Conservation (phyloP, 2,329 filamentous ascomycete genomes). For the Ophiostoma angusticollis region DNA sequence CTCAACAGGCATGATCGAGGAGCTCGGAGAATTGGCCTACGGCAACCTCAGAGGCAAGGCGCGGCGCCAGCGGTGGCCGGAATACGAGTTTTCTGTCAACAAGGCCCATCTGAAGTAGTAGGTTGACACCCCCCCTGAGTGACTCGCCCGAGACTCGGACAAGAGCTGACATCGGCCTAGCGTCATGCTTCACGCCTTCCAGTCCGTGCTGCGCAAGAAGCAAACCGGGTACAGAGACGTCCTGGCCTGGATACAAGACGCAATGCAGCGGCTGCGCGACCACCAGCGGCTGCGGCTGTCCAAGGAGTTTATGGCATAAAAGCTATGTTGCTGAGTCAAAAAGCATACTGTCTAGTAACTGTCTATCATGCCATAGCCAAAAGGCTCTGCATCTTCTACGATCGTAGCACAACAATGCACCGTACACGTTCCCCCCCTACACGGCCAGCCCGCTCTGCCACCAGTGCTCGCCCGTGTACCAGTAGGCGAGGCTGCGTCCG, state of each 20-base stretch:
- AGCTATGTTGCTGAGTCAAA: background rate
- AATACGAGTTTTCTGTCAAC: slow-evolving; percentile 46
- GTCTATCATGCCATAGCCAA: no score
- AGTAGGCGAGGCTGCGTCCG: slow-evolving; percentile 35
- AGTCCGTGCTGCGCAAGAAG: slow-evolving; percentile 51
- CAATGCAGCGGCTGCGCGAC: slow-evolving; percentile 26
- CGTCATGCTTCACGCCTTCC: slow-evolving; percentile 59
- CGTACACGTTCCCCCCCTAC: slow-evolving; percentile 7
- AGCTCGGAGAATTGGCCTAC: slow-evolving; percentile 51
- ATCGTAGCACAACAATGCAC: background rate
- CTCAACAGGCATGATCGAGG: slow-evolving; percentile 47
- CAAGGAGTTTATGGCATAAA: background rate
- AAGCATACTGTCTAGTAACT: background rate
- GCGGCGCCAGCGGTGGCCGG: slow-evolving; percentile 31
- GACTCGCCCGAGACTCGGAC: no score
- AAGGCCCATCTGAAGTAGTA: slow-evolving; percentile 49
- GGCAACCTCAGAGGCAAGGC: slow-evolving; percentile 47
- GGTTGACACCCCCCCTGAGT: no score
- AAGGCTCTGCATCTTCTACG: no score
- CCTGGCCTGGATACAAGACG: slow-evolving; percentile 52
- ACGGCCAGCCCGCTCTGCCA: slow-evolving; percentile 34
- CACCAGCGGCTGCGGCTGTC: slow-evolving; percentile 10
- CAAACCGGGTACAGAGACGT: slow-evolving; percentile 56
- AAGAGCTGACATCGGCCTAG: slow-evolving; percentile 25
- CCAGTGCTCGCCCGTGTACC: slow-evolving; percentile 51